These are phyloP conservation scores for Tarenaya hassleriana DNA, from an alignment of 345 rosid genomes.

Conservation along the genomic window DNA sequence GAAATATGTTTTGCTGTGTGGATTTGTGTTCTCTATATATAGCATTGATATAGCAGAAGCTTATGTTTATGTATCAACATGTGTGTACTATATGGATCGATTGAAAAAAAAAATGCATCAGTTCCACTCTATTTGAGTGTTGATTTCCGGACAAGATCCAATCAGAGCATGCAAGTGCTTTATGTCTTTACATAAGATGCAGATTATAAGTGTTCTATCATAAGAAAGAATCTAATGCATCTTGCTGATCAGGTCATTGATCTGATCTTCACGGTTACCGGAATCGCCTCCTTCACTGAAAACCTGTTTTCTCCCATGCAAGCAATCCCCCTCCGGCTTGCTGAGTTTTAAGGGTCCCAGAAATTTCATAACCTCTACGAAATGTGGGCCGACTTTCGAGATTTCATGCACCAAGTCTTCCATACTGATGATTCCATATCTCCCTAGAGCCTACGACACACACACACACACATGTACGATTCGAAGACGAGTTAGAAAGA, in stretches of 20 bases:
- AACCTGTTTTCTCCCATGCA: conserved; percentile 75
- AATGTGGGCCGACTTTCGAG: conserved; percentile 68
- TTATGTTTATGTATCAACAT: too few species aligned
- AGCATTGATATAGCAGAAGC: too few species aligned
- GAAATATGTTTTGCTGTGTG: too few species aligned
- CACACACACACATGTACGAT: background rate
- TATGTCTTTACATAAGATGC: too few species aligned
- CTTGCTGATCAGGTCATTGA: conserved; percentile 58
- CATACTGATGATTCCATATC: conserved; percentile 54
- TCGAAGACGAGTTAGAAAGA: background rate
- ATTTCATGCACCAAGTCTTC: conserved; percentile 90
- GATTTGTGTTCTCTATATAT: too few species aligned
- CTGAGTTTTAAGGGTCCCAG: conserved; percentile 78
- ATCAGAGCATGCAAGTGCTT: too few species aligned
- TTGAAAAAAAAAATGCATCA: too few species aligned
- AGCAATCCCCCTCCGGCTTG: conserved; percentile 73
- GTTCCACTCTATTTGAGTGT: too few species aligned
- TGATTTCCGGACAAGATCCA: too few species aligned
- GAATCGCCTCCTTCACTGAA: conserved; percentile 90
- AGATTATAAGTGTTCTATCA: too few species aligned
- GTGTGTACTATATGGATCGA: too few species aligned
- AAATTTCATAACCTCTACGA: conserved; percentile 79
- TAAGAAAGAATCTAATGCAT: conserved; percentile 40
- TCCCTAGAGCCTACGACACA: conserved; percentile 45
- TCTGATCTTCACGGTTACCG: conserved; percentile 68